A percentile compares a stretch with the other conserved stretches of the same genome.
Conservation (phyloP, 2,329 filamentous ascomycete species). For the Aspergillus versicolor region DNA sequence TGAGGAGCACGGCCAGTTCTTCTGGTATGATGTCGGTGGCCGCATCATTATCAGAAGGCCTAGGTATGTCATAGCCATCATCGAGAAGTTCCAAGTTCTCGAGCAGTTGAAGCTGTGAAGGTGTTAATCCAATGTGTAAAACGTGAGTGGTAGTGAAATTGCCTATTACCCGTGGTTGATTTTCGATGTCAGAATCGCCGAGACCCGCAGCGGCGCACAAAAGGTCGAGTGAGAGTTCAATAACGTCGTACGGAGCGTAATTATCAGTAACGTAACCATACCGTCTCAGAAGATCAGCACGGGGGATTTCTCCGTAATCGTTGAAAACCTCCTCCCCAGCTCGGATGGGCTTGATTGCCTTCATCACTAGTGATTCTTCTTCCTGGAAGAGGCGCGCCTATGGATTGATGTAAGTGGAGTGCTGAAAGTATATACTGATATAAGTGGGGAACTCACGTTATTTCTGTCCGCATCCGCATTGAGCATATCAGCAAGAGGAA, state of each 20-base stretch:
- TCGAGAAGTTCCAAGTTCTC: slow-evolving; percentile 66
- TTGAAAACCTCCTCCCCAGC: slow-evolving; percentile 79
- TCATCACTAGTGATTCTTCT: slow-evolving; percentile 64
- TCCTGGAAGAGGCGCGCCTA: slow-evolving; percentile 63
- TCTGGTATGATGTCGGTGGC: slow-evolving; percentile 38
- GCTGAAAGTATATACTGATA: neutral
- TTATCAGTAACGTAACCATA: slow-evolving; percentile 85
- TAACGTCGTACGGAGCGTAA: slow-evolving; percentile 77
- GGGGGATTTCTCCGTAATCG: slow-evolving; percentile 82
- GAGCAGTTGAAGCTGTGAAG: slow-evolving; percentile 51
- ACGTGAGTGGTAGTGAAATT: neutral
- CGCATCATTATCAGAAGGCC: slow-evolving; percentile 26
- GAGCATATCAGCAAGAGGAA: slow-evolving; percentile 84
- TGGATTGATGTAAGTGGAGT: slow-evolving; percentile 3
- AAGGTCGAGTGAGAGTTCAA: slow-evolving; percentile 68
- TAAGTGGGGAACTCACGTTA: slow-evolving; percentile 56
- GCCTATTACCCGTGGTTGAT: slow-evolving; percentile 32
- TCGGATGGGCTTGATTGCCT: slow-evolving; percentile 65
- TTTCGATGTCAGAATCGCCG: slow-evolving; percentile 25
- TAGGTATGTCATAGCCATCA: slow-evolving; percentile 66
- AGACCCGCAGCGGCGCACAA: slow-evolving; percentile 49
- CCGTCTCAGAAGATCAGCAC: slow-evolving; percentile 75
- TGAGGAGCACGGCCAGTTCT: slow-evolving; percentile 41
- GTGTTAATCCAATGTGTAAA: neutral
- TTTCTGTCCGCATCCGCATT: slow-evolving; percentile 82